A percentile compares a stretch with the other conserved stretches of the same genome.
Evolutionary conservation across 2,329 filamentous ascomycete genomes (phyloP).

Genomic region (Helicocarpus griseus): DNA sequence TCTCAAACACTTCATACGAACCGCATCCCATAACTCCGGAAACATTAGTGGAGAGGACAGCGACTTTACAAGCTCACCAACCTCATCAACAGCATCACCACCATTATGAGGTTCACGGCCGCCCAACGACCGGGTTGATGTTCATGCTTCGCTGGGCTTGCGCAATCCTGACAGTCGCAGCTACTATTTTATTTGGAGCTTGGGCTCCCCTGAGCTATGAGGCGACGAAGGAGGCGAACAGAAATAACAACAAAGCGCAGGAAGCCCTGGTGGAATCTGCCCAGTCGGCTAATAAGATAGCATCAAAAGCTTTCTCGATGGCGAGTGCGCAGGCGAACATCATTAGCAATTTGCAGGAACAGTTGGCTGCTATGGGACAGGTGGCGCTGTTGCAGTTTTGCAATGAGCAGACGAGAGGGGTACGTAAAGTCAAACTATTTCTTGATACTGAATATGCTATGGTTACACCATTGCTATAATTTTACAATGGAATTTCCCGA

Average conservation of each 20-base stretch:
- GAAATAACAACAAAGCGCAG: background rate
- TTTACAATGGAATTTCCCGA: background rate
- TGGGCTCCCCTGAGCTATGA: constrained; percentile 3
- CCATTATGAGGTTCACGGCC: background rate
- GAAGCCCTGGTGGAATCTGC: background rate
- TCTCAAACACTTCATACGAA: background rate
- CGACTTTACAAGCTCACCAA: background rate
- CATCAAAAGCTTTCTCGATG: background rate
- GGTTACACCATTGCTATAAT: background rate
- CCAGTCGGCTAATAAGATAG: background rate
- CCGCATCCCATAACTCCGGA: background rate
- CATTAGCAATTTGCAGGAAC: background rate
- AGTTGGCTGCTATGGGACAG: constrained; percentile 3
- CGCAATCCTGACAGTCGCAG: constrained; percentile 2
- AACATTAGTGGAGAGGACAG: background rate
- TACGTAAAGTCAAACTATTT: background rate
- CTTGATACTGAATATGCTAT: background rate
- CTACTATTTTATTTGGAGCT: constrained; percentile 1
- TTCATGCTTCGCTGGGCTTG: constrained; percentile 2
- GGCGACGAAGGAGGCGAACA: background rate
- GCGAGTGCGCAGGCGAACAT: background rate
- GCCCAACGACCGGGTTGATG: background rate
- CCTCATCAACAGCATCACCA: background rate
- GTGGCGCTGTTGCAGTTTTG: constrained; percentile 1
- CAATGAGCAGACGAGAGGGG: background rate